phyloP scores from a whole-genome alignment of 768 basidiomycete genomes.

The Macrocybe gigantea region DNA sequence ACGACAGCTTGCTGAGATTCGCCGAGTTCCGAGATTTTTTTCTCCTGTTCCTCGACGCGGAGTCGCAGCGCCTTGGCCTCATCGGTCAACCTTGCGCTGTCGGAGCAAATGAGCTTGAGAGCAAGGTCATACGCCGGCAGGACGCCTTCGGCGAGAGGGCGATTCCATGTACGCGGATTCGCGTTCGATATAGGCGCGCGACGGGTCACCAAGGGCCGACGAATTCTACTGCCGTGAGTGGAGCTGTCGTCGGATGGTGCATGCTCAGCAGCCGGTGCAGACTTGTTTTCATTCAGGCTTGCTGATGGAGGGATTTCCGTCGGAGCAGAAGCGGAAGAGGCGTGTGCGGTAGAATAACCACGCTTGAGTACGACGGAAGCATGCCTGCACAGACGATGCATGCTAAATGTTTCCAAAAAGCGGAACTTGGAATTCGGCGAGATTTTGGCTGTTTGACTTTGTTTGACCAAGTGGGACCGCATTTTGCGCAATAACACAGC shows the following conservation, averaged over 20 bases:
- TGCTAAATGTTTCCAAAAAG: not conserved
- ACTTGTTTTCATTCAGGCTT: conserved; percentile 2
- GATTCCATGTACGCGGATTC: conserved; percentile 56
- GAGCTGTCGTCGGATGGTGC: not conserved
- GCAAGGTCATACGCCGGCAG: conserved; percentile 85
- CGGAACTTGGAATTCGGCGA: conserved; percentile 7
- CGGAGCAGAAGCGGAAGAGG: conserved; percentile 9
- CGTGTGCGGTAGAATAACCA: conserved; percentile 14
- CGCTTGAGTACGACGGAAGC: conserved; percentile 6
- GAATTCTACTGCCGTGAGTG: too few relatives aligned
- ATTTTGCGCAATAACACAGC: not conserved
- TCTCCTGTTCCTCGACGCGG: conserved; percentile 18
- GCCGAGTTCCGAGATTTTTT: conserved; percentile 17
- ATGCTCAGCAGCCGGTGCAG: conserved; percentile 4
- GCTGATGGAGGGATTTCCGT: conserved; percentile 12
- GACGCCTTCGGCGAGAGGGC: conserved; percentile 54
- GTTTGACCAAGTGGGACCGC: conserved; percentile 5
- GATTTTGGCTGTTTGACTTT: conserved; percentile 11
- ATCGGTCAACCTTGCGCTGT: conserved; percentile 45
- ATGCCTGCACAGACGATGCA: not conserved
- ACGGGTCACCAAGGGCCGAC: too few relatives aligned
- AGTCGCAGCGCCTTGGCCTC: conserved; percentile 36
- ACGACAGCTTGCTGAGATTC: conserved; percentile 19
- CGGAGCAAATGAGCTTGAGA: conserved; percentile 57
- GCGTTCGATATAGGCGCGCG: conserved; percentile 22